phyloP scores from a whole-genome alignment of 345 rosid species.

The Sonneratia alba region DNA sequence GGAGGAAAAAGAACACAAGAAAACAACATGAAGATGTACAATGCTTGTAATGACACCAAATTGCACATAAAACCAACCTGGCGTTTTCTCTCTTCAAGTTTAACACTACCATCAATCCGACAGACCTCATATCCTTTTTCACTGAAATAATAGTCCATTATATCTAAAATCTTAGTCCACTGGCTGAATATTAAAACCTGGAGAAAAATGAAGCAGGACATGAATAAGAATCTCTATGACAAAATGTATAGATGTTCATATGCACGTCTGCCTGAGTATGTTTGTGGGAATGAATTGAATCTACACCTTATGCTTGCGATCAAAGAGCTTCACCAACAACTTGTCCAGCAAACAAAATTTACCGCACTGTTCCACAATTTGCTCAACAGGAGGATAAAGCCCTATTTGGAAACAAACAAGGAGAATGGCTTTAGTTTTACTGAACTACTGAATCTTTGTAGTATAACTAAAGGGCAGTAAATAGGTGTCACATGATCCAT shows the following conservation, averaged over 20 bases:
- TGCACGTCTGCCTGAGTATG: conserved; percentile 8
- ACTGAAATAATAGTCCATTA: conserved; percentile 92
- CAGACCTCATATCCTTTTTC: conserved; percentile 84
- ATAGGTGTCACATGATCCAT: conserved; percentile 55
- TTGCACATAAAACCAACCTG: conserved; percentile 43
- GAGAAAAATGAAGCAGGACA: conserved; percentile 7
- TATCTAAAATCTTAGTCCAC: conserved; percentile 81
- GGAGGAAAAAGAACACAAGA: neutral
- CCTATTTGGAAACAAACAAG: conserved; percentile 27
- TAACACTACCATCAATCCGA: conserved; percentile 83
- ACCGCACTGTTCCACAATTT: conserved; percentile 84
- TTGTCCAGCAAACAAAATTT: conserved; percentile 77
- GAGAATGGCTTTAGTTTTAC: conserved; percentile 6
- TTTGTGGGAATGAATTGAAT: conserved; percentile 1
- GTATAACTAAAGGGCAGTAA: neutral
- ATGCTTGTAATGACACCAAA: neutral
- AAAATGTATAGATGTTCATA: conserved; percentile 11
- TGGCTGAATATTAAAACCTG: conserved; percentile 88
- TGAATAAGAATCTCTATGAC: neutral
- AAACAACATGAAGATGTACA: neutral
- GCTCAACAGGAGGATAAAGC: conserved; percentile 67
- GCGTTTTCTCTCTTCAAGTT: conserved; percentile 62
- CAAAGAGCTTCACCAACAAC: conserved; percentile 53
- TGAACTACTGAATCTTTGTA: conserved; percentile 1
- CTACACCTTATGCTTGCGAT: conserved; percentile 62